phyloP scores from a whole-genome alignment of 2,329 filamentous ascomycete genomes.

The Hypoxylon sp. region DNA sequence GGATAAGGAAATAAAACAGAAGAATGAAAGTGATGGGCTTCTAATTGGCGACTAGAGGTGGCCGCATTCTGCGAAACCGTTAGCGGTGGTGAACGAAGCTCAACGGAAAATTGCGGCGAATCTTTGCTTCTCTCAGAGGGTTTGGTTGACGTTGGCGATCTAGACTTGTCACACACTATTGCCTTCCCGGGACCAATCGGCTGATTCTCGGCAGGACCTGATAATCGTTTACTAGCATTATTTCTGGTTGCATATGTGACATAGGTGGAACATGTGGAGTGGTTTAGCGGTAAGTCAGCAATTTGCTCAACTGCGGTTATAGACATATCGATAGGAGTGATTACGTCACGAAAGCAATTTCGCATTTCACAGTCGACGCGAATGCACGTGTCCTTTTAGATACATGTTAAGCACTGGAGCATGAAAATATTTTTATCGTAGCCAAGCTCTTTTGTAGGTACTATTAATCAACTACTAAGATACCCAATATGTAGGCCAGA shows the following conservation, averaged over 20 bases:
- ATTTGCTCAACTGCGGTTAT: slow-evolving; percentile 23
- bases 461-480: too few relatives aligned
- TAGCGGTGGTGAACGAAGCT: slow-evolving; percentile 6
- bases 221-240: slow-evolving; percentile 16
- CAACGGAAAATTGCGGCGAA: slow-evolving; percentile 27
- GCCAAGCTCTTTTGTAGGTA: too few relatives aligned
- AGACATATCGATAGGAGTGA: slow-evolving; percentile 2
- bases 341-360: slow-evolving; percentile 7
- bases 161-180: background rate
- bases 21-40: slow-evolving; percentile 28
- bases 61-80: slow-evolving; percentile 26
- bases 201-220: slow-evolving; percentile 33
- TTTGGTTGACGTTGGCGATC: slow-evolving; percentile 16
- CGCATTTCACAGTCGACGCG: slow-evolving; percentile 3
- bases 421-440: too few relatives aligned
- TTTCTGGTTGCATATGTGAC: slow-evolving; percentile 5
- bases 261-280: too few relatives aligned
- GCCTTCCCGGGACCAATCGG: slow-evolving; percentile 12
- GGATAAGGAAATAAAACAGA: slow-evolving; percentile 21
- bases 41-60: slow-evolving; percentile 28
- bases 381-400: background rate
- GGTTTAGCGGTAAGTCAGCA: too few relatives aligned
- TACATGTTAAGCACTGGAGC: too few relatives aligned
- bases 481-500: background rate
- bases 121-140: too few relatives aligned